Percentiles rank a stretch among this genome's conserved stretches.
Conservation (phyloP, 805 yeast genomes). For the Millerozyma miso region DNA sequence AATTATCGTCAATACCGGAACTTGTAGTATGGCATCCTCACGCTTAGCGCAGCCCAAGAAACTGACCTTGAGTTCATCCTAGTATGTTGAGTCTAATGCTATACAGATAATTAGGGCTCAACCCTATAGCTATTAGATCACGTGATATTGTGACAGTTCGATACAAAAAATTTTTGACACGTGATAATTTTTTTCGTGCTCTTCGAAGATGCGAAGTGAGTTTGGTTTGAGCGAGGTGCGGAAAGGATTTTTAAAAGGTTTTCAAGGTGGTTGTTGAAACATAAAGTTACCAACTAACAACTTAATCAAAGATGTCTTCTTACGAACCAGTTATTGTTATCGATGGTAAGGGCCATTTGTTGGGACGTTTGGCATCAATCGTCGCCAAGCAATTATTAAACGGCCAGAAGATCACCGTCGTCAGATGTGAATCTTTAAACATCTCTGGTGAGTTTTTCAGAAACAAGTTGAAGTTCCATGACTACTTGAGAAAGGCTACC, state of each 20-base stretch:
- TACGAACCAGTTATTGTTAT: constrained; percentile 97
- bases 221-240: neutral
- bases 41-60: too few species aligned
- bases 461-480: constrained; percentile 99
- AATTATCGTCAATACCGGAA: too few species aligned
- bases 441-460: constrained; percentile 99
- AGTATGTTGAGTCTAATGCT: too few species aligned
- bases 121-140: too few species aligned
- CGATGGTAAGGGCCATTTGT: constrained; percentile 99
- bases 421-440: constrained; percentile 97
- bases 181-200: neutral
- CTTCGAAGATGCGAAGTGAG: neutral
- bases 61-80: too few species aligned
- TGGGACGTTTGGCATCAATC: constrained; percentile 98
- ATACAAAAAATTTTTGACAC: neutral
- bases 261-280: constrained; percentile 1
- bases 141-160: neutral
- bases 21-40: too few species aligned
- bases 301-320: constrained; percentile 56
- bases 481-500: constrained; percentile 98
- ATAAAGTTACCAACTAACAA: constrained; percentile 2
- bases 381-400: constrained; percentile 97
- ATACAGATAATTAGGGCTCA: too few species aligned
- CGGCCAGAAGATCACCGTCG: constrained; percentile 97
- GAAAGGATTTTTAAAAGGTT: neutral